phyloP scores from a whole-genome alignment of 768 basidiomycete species.

The Leccinum pellstonianum region DNA sequence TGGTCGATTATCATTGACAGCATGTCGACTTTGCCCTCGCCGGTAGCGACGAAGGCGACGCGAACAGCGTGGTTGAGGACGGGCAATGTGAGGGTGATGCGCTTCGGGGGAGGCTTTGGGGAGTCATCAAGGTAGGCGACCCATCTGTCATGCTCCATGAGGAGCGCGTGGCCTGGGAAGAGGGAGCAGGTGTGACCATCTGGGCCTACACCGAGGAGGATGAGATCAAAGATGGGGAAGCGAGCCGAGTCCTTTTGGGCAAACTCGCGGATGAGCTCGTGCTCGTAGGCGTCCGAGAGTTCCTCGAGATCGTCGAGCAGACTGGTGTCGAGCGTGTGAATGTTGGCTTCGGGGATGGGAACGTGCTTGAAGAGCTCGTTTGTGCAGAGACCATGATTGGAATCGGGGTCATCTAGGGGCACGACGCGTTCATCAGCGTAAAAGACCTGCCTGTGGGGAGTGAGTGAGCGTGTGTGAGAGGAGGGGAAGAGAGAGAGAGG shows the following conservation, averaged over 20 bases:
- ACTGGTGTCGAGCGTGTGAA: conserved; percentile 76
- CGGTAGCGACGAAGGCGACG: conserved; percentile 86
- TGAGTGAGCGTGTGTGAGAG: conserved; percentile 4
- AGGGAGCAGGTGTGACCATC: conserved; percentile 99
- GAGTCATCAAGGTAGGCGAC: conserved; percentile 91
- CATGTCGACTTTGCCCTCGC: conserved; percentile 77
- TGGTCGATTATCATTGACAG: conserved; percentile 73
- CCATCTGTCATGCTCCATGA: conserved; percentile 86
- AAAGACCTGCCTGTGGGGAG: conserved; percentile 83
- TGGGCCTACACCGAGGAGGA: conserved; percentile 94
- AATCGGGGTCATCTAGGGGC: conserved; percentile 88
- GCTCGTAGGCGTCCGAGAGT: conserved; percentile 78
- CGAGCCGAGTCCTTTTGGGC: conserved; percentile 91
- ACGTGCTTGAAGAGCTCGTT: conserved; percentile 79
- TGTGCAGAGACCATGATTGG: conserved; percentile 80
- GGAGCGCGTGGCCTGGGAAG: conserved; percentile 88
- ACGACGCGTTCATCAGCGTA: conserved; percentile 97
- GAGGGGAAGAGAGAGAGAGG: not conserved
- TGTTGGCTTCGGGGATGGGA: conserved; percentile 70
- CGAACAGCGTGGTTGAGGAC: conserved; percentile 88
- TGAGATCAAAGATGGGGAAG: conserved; percentile 96
- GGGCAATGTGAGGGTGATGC: conserved; percentile 90
- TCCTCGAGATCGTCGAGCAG: conserved; percentile 75
- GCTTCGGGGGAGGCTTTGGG: conserved; percentile 87
- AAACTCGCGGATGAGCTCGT: conserved; percentile 84